Evolutionary conservation across 306 rosid species (phyloP).

Genomic region (Quercus cerris): DNA sequence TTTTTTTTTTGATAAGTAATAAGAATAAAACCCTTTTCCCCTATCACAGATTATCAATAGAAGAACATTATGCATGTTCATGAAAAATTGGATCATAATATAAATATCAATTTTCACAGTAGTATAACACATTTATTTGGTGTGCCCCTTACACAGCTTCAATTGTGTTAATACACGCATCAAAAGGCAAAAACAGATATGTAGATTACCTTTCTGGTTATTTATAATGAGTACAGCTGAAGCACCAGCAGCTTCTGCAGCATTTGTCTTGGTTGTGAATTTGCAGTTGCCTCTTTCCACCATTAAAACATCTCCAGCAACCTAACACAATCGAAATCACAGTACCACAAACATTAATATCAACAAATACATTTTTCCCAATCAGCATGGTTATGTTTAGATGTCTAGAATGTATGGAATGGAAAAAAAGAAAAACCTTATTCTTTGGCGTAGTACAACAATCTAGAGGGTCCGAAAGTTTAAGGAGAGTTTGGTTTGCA

Average conservation of each 20-base stretch:
- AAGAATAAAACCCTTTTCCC: too few relatives aligned
- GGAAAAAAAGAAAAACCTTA: slow-evolving; percentile 48
- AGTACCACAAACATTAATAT: slow-evolving; percentile 5
- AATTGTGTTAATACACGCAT: background rate
- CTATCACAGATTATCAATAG: background rate
- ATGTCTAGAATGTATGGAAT: slow-evolving; percentile 9
- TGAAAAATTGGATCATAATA: background rate
- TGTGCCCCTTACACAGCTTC: background rate
- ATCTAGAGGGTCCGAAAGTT: slow-evolving; percentile 75
- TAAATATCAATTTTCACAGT: background rate
- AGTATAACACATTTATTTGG: background rate
- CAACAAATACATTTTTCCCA: slow-evolving; percentile 1
- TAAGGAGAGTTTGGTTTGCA: slow-evolving; percentile 65
- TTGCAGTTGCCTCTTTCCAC: slow-evolving; percentile 86
- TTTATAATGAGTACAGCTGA: slow-evolving; percentile 90
- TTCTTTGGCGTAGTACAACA: slow-evolving; percentile 66
- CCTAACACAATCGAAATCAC: slow-evolving; percentile 40
- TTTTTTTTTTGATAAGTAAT: too few relatives aligned
- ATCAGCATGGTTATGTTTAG: background rate
- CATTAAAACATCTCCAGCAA: slow-evolving; percentile 82
- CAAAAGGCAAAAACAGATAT: background rate
- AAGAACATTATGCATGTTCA: background rate
- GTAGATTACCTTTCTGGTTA: slow-evolving; percentile 61
- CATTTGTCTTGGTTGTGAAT: slow-evolving; percentile 78
- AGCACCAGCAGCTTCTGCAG: slow-evolving; percentile 87